A percentile compares a stretch with the other conserved stretches of the same genome.
These are phyloP conservation scores for Oryza rufipogon DNA, from an alignment of 176 grass and related monocot genomes.

Conservation along the genomic window DNA sequence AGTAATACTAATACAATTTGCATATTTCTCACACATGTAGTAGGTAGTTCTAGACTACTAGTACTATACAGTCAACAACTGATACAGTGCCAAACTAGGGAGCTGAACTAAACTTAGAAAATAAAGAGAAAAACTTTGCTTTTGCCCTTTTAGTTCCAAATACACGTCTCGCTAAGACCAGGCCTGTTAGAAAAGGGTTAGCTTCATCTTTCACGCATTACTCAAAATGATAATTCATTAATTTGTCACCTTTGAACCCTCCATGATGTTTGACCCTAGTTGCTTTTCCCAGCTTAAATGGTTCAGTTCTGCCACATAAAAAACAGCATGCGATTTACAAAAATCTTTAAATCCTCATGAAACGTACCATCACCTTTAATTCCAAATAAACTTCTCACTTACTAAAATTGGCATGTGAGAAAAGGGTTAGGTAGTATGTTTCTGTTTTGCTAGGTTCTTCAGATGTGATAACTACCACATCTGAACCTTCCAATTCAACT, in stretches of 20 bases:
- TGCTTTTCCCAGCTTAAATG: background rate
- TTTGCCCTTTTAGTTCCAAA: slow-evolving; percentile 7
- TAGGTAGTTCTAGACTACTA: background rate
- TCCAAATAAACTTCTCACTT: background rate
- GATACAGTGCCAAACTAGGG: background rate
- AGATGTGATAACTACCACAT: background rate
- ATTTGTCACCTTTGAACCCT: background rate
- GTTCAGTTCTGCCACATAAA: background rate
- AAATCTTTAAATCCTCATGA: background rate
- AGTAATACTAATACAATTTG: background rate
- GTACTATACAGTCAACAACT: slow-evolving; percentile 5
- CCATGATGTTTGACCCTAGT: background rate
- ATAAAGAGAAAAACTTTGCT: slow-evolving; percentile 2
- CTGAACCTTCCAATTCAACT: background rate
- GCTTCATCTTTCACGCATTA: background rate
- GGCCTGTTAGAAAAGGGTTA: background rate
- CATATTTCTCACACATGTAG: background rate
- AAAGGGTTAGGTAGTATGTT: background rate
- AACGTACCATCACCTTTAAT: background rate
- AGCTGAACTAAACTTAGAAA: background rate
- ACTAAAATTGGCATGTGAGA: background rate
- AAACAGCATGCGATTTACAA: background rate
- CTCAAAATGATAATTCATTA: slow-evolving; percentile 2
- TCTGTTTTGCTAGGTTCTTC: background rate
- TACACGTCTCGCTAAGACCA: slow-evolving; percentile 10